These are phyloP conservation scores for Cymbopogon citratus DNA, from an alignment of 176 grass and related monocot genomes.

Conservation along the genomic window DNA sequence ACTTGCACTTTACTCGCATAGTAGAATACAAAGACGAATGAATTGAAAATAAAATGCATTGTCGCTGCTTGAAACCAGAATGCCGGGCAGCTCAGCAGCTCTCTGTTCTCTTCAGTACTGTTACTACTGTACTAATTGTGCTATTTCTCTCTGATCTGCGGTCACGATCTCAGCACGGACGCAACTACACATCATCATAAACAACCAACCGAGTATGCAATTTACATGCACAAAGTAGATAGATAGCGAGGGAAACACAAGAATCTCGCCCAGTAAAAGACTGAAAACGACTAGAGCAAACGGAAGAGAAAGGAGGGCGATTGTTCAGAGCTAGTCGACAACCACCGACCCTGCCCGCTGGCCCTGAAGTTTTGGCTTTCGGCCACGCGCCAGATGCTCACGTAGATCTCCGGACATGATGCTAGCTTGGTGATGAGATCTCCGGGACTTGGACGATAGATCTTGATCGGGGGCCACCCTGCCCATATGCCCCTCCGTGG, in stretches of 20 bases:
- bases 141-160: conserved; percentile 13
- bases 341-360: neutral
- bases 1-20: neutral
- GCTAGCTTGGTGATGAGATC: conserved; percentile 32
- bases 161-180: conserved; percentile 1
- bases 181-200: neutral
- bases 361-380: conserved; percentile 53
- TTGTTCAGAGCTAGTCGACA: conserved; percentile 12
- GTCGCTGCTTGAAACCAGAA: neutral
- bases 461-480: neutral
- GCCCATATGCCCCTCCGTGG: conserved; percentile 9
- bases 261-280: conserved; percentile 16
- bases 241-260: conserved; percentile 12
- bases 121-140: neutral
- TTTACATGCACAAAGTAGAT: conserved; percentile 3
- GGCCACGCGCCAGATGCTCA: conserved; percentile 31
- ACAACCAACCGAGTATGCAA: neutral
- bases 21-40: no score
- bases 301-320: conserved; percentile 13
- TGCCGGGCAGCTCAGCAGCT: neutral
- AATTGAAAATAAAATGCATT: neutral
- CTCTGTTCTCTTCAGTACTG: neutral
- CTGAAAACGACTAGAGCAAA: conserved; percentile 40
- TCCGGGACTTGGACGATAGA: conserved; percentile 12
- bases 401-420: conserved; percentile 53